These are phyloP conservation scores for Cordyceps cateniannulata DNA, from an alignment of 2,329 filamentous ascomycete species.

Conservation along the genomic window DNA sequence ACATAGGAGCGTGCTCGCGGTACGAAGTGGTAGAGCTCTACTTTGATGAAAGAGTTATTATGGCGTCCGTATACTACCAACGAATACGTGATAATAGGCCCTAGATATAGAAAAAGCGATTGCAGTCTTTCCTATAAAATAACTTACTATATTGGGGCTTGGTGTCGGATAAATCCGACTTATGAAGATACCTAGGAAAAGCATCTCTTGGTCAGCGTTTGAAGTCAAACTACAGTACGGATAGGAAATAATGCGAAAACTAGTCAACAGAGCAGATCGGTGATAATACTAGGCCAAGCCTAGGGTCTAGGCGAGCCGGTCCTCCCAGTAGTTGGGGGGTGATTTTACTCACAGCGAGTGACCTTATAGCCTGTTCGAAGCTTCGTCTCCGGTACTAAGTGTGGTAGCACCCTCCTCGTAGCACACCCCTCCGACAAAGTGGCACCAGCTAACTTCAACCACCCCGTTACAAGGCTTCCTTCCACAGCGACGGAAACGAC, in stretches of 20 bases:
- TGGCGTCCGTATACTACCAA: background rate
- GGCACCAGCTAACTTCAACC: background rate
- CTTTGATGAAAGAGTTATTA: background rate
- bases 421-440: background rate
- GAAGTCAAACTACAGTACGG: background rate
- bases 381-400: background rate
- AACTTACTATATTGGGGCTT: background rate
- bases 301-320: no score
- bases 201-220: background rate
- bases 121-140: background rate
- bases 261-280: background rate
- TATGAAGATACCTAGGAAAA: background rate
- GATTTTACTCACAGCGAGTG: background rate
- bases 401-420: background rate
- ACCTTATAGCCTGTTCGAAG: background rate
- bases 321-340: background rate
- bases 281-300: background rate
- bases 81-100: background rate
- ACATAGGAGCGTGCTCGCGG: conserved; percentile 22
- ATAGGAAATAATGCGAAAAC: background rate
- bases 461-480: background rate
- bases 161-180: background rate
- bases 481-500: background rate
- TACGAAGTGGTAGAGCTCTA: background rate
- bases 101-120: background rate